Base-by-base conservation (phyloP, 106 monocot species). In the Platanthera guangdongensis region DNA sequence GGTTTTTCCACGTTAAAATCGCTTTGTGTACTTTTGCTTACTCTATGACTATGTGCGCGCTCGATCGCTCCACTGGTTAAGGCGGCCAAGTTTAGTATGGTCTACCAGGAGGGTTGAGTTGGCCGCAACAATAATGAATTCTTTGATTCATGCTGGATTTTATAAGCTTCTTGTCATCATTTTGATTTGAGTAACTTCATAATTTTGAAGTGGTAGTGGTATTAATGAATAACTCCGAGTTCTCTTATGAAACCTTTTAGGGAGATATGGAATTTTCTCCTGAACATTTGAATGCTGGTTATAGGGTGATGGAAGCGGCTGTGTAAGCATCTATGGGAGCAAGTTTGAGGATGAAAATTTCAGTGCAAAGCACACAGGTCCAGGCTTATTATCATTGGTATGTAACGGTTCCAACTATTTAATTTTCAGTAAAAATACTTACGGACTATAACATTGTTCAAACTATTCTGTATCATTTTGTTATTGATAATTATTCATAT, bases 291-390 rank as follows among this genome's bases (percentile, higher is more conserved):
- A 70, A 70, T 70, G 15, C 47, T 28, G n/a, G 32, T 73, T 84
- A 28, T 72, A 97, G 96, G 93, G 91, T 62, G 96, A 97, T 88
- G 96, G 96, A 15, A 94, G 89, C 88, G 96, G 96, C 72, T 97
- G 93, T 79, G 77, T 86, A 52, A 80, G 89, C 79, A 97, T 97
- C 19, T 97, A 97, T 81, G 96, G 96, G 15, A 93, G 87, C 64
- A 97, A 93, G 80, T 93, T 97, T 79, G 96, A 97, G 48, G 96
- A 97, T 85, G 96, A 97, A 83, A 97, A 97, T 82, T 97, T 97
- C 64, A 86, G 84, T 72, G 93, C 96, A 81, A 97, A 93, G 83
- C 96, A 97, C 83, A 97, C 96, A 11, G 96, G 96, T 39, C 96
- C 96, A 74, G 96, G 96, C 50, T 77, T 97, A 11, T 83, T 97